Evolutionary conservation across 2,329 filamentous ascomycete genomes (phyloP).

Genomic region (Byssothecium circinans): DNA sequence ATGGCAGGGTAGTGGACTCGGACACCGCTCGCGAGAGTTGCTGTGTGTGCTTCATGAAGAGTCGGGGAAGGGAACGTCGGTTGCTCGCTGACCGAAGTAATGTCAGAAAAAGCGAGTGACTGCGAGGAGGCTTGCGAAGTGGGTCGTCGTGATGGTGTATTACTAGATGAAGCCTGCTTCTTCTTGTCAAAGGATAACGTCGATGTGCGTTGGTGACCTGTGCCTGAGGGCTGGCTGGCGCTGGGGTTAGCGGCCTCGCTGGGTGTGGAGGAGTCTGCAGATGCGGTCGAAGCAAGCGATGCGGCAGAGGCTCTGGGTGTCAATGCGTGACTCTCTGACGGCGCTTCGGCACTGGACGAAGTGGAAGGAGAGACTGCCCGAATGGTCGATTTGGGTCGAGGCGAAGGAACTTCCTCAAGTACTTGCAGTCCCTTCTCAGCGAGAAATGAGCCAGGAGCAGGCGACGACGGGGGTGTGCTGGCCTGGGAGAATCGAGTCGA

Average conservation of each 20-base stretch:
- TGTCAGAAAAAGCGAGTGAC: slow-evolving; percentile 42
- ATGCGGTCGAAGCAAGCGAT: slow-evolving; percentile 37
- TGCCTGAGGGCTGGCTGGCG: slow-evolving; percentile 26
- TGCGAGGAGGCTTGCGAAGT: slow-evolving; percentile 34
- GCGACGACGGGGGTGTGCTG: slow-evolving; percentile 43
- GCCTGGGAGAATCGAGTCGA: slow-evolving; percentile 44
- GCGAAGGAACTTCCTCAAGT: slow-evolving; percentile 33
- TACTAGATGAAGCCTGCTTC: slow-evolving; percentile 35
- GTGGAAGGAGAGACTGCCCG: slow-evolving; percentile 37
- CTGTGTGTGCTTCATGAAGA: slow-evolving; percentile 41
- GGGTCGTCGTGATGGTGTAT: slow-evolving; percentile 33
- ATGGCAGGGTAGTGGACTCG: slow-evolving; percentile 41
- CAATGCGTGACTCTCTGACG: slow-evolving; percentile 36
- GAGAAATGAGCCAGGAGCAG: slow-evolving; percentile 29
- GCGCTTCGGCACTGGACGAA: slow-evolving; percentile 33
- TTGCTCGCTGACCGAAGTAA: slow-evolving; percentile 29
- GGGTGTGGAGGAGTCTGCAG: slow-evolving; percentile 25
- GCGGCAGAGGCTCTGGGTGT: slow-evolving; percentile 41
- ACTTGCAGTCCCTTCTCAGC: slow-evolving; percentile 35
- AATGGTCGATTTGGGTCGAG: slow-evolving; percentile 34
- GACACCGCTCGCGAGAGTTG: slow-evolving; percentile 37
- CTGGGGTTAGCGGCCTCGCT: slow-evolving; percentile 20
- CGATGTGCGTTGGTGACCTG: slow-evolving; percentile 26
- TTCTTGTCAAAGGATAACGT: slow-evolving; percentile 33
- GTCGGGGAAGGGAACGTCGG: slow-evolving; percentile 30